These are phyloP conservation scores for Pichia sp. DNA, from an alignment of 1,139 yeast genomes.

Conservation along the genomic window DNA sequence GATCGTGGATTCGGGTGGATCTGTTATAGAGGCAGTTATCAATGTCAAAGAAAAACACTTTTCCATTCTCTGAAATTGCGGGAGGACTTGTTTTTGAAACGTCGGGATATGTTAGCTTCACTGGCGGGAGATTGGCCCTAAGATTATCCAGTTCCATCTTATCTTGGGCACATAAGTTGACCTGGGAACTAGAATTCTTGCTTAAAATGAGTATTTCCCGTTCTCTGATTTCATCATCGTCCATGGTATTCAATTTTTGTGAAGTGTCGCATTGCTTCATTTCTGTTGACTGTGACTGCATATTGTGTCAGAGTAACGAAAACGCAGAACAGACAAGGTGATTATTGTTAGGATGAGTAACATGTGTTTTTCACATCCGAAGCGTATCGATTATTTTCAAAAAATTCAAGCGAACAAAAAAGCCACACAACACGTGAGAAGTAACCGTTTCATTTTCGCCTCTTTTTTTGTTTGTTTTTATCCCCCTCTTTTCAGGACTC, in stretches of 20 bases:
- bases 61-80: constrained; percentile 34
- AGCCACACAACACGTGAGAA: no score
- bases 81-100: constrained; percentile 37
- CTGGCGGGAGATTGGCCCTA: constrained; percentile 24
- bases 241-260: neutral
- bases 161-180: neutral
- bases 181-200: constrained; percentile 16
- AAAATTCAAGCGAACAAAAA: no score
- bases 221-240: constrained; percentile 13
- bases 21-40: constrained; percentile 83
- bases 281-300: no score
- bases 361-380: no score
- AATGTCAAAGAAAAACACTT: constrained; percentile 79
- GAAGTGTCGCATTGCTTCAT: neutral
- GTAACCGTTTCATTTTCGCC: no score
- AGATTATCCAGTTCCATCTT: neutral
- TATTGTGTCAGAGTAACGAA: no score
- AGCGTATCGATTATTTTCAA: no score
- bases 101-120: constrained; percentile 29
- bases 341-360: no score
- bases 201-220: constrained; percentile 13
- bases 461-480: no score
- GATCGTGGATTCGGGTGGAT: constrained; percentile 67
- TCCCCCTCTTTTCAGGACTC: no score
- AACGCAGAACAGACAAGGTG: no score